phyloP scores from a whole-genome alignment of 495 filamentous ascomycete species.

The Neurospora discreta region DNA sequence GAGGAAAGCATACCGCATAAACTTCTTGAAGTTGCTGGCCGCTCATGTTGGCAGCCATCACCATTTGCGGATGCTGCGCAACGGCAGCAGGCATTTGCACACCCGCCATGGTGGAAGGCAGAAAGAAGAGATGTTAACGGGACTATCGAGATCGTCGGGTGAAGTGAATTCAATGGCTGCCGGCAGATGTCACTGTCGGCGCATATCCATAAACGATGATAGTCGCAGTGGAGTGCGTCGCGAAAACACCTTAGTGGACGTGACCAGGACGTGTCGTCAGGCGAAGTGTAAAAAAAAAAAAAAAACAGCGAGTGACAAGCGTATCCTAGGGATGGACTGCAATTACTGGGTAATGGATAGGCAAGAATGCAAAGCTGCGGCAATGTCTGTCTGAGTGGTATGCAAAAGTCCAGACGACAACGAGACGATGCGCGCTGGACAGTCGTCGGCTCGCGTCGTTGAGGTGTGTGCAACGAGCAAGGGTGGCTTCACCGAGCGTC shows the following conservation, averaged over 20 bases:
- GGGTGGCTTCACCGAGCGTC: neutral
- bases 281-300: neutral
- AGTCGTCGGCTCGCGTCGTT: conserved; percentile 6
- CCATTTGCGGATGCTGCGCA: conserved; percentile 43
- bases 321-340: neutral
- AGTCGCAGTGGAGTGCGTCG: conserved; percentile 11
- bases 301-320: neutral
- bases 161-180: conserved; percentile 11
- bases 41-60: conserved; percentile 44
- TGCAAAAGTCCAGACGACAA: neutral
- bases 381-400: neutral
- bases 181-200: conserved; percentile 9
- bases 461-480: neutral
- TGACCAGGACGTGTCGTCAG: neutral
- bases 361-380: neutral
- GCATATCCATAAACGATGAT: conserved; percentile 28
- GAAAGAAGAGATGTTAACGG: neutral
- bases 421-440: conserved; percentile 6
- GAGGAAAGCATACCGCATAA: conserved; percentile 37
- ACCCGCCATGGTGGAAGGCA: conserved; percentile 55
- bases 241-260: conserved; percentile 1
- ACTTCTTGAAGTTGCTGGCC: conserved; percentile 53
- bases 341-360: neutral
- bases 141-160: conserved; percentile 7
- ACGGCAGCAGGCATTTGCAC: conserved; percentile 58